Conservation (phyloP, 2,329 filamentous ascomycete species). For the Cercospora sp. region DNA sequence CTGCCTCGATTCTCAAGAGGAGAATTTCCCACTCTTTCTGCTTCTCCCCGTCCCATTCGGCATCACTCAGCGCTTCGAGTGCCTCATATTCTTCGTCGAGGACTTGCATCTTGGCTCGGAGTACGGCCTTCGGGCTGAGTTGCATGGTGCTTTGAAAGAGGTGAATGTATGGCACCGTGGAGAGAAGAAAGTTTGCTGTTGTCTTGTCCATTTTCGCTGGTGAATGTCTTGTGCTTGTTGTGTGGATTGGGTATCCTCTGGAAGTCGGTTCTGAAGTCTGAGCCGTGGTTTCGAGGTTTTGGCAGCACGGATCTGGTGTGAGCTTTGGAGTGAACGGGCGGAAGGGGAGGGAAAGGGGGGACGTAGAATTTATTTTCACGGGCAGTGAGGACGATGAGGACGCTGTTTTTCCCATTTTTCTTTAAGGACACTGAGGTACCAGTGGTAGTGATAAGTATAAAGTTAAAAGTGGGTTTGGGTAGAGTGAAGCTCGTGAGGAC, state of each 20-base stretch:
- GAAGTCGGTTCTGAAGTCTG: not conserved
- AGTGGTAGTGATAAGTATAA: not conserved
- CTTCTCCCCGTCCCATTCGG: not conserved
- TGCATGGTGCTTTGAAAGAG: slow-evolving; percentile 6
- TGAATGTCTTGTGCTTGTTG: too few species aligned
- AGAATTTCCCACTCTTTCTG: not conserved
- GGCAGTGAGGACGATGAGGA: not conserved
- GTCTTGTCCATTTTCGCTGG: not conserved
- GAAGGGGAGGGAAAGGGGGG: not conserved
- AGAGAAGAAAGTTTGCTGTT: not conserved
- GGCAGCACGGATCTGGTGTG: not conserved
- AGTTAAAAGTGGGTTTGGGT: not conserved
- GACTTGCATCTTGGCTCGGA: not conserved
- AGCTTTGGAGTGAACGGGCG: not conserved
- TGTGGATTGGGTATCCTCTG: not conserved
- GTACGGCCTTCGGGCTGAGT: not conserved
- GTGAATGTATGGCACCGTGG: not conserved
- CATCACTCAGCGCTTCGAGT: not conserved
- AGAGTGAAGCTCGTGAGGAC: not conserved
- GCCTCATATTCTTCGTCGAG: not conserved
- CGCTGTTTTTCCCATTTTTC: not conserved
- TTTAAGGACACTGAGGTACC: not conserved
- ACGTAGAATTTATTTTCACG: not conserved
- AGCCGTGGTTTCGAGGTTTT: not conserved
- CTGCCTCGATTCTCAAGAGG: not conserved